These are phyloP conservation scores for Ophiosphaerella narmari DNA, from an alignment of 2,329 filamentous ascomycete genomes.

Conservation along the genomic window DNA sequence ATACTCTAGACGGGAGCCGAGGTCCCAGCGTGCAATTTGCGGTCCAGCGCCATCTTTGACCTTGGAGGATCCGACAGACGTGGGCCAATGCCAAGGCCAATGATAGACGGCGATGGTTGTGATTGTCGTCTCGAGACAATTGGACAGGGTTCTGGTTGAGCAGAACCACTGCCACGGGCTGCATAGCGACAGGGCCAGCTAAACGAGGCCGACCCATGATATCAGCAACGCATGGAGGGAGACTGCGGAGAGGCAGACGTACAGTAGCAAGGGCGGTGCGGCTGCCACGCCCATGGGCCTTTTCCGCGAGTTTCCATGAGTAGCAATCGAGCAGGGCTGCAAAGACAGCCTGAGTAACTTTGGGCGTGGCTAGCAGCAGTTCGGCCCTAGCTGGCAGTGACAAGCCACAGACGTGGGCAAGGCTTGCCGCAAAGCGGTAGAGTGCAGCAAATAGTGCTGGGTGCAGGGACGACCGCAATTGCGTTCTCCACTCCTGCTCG, in stretches of 20 bases:
- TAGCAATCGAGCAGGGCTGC: conserved; percentile 82
- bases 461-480: conserved; percentile 87
- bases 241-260: conserved; percentile 46
- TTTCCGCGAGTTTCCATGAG: conserved; percentile 80
- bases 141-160: conserved; percentile 90
- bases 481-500: conserved; percentile 84
- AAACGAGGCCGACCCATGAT: conserved; percentile 25
- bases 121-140: conserved; percentile 88
- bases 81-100: conserved; percentile 80
- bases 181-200: conserved; percentile 72
- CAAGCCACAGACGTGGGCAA: conserved; percentile 61
- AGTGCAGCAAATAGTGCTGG: conserved; percentile 81
- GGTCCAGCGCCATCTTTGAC: conserved; percentile 19
- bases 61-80: conserved; percentile 22
- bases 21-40: conserved; percentile 45
- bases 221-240: conserved; percentile 21
- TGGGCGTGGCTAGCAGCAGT: conserved; percentile 73
- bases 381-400: conserved; percentile 64
- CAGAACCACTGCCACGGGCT: conserved; percentile 98
- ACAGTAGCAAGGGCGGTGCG: conserved; percentile 72
- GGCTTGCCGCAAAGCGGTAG: conserved; percentile 66
- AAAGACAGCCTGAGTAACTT: conserved; percentile 74
- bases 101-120: conserved; percentile 77
- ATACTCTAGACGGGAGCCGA: conserved; percentile 34
- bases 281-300: conserved; percentile 70